A percentile compares a stretch with the other conserved stretches of the same genome.
Conservation (phyloP, 306 rosid species). For the Morella rubra region DNA sequence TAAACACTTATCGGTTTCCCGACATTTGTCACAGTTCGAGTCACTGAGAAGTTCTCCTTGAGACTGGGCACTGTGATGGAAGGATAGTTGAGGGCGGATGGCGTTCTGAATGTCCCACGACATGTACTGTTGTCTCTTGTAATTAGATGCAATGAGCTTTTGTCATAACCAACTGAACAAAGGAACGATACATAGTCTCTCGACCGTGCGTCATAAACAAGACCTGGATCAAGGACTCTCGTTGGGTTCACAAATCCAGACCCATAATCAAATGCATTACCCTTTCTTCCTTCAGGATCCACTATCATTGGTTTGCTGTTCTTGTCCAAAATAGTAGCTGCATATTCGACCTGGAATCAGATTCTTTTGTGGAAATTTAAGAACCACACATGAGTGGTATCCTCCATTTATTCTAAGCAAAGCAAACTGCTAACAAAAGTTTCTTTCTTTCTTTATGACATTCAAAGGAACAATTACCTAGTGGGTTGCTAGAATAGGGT, state of each 20-base stretch:
- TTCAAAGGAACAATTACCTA: not conserved
- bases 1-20: conserved; percentile 58
- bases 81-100: conserved; percentile 69
- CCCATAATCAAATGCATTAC: conserved; percentile 71
- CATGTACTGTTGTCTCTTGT: conserved; percentile 73
- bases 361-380: conserved; percentile 12
- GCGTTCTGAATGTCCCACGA: conserved; percentile 42
- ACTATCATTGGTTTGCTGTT: conserved; percentile 45
- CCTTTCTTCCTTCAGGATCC: conserved; percentile 62
- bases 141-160: conserved; percentile 53
- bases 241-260: conserved; percentile 76
- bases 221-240: conserved; percentile 71
- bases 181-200: conserved; percentile 59
- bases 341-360: conserved; percentile 36
- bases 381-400: not conserved
- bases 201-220: conserved; percentile 55
- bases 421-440: not conserved
- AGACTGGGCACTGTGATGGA: conserved; percentile 71
- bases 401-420: conserved; percentile 6
- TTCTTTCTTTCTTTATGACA: not conserved
- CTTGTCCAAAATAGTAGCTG: conserved; percentile 76
- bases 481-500: not conserved
- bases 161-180: conserved; percentile 70
- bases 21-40: conserved; percentile 67
- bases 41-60: conserved; percentile 46